Evolutionary conservation across 176 grass and related monocot species (phyloP).

Genomic region (Oryza rufipogon): DNA sequence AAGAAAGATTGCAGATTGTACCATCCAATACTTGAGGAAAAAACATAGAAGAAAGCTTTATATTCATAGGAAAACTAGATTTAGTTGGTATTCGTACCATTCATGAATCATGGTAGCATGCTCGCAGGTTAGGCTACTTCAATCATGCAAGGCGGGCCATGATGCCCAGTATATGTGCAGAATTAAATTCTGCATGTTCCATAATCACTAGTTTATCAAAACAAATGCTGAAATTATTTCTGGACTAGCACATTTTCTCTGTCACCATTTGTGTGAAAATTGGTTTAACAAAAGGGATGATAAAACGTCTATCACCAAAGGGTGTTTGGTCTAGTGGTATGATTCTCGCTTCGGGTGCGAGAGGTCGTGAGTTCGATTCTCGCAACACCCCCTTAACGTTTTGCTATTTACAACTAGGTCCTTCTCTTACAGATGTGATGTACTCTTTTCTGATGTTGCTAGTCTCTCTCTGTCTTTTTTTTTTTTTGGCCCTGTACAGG

Average conservation of each 20-base stretch:
- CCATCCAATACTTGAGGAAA: background rate
- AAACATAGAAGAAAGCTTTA: background rate
- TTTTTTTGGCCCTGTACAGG: no score
- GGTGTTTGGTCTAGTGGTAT: constrained; percentile 98
- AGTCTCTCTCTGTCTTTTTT: no score
- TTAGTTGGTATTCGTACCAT: background rate
- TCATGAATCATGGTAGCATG: background rate
- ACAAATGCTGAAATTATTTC: no score
- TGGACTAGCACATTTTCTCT: no score
- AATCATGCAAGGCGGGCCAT: background rate
- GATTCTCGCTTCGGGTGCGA: constrained; percentile 98
- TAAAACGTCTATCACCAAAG: background rate
- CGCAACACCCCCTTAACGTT: constrained; percentile 61
- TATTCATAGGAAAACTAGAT: background rate
- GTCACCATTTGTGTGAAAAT: no score
- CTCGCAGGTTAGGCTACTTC: background rate
- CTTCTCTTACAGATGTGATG: background rate
- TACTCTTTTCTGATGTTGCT: no score
- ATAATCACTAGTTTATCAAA: no score
- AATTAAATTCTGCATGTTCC: no score
- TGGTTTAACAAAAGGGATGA: no score
- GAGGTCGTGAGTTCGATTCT: constrained; percentile 96
- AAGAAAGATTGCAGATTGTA: background rate
- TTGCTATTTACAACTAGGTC: background rate
- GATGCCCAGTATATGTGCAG: background rate